Evolutionary conservation across 192 early-diverging fungal genomes (phyloP), one percentile per base, ranked within the genome.

Genomic region (Rhizophagus sp.): DNA sequence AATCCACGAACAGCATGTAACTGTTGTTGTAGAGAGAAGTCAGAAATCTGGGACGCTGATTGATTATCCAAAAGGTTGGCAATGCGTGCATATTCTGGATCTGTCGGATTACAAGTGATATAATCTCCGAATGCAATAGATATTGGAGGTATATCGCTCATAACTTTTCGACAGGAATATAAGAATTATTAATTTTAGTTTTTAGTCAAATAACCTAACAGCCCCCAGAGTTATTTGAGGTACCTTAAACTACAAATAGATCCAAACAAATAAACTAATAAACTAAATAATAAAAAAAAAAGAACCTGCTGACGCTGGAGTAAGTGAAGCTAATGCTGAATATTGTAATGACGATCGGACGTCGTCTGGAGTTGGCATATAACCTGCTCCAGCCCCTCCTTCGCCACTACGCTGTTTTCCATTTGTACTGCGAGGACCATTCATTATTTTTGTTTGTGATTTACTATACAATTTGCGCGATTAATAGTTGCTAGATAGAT

Each of bases 231-330:
- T 65, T 11, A 65, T 65, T 57, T 1, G 5, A 22, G 52, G 19
- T 19, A 44, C 41, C 41, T 44, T 44, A 44, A 44, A 47, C 44
- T 47, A 47, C 44, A 47, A 47, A 57, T 22, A 22, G 52, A 57
- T 57, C 52, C 15, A 4, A 65, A 9, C 7, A 39, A 69, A 69
- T 33, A 33, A 39, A 25, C 25, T 13, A 75, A 75, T 30, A 30
- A 30, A 30, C 30, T 30, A 30, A 30, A 30, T 30, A 30, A 75
- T 24, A 62, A 75, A 33, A 62, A 24, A 75, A 57, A 33, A 67
- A n/a, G 68, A 68, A 78, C 76, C 76, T 33, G 63, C 65, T 25
- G 76, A 68, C 49, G 76, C 76, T 19, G 76, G 76, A 19, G 76
- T 78, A 12, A 78, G 4, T 24, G 76, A 68, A 49, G 64, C 36